phyloP scores from a whole-genome alignment of 306 rosid genomes.

The Inga oerstediana region DNA sequence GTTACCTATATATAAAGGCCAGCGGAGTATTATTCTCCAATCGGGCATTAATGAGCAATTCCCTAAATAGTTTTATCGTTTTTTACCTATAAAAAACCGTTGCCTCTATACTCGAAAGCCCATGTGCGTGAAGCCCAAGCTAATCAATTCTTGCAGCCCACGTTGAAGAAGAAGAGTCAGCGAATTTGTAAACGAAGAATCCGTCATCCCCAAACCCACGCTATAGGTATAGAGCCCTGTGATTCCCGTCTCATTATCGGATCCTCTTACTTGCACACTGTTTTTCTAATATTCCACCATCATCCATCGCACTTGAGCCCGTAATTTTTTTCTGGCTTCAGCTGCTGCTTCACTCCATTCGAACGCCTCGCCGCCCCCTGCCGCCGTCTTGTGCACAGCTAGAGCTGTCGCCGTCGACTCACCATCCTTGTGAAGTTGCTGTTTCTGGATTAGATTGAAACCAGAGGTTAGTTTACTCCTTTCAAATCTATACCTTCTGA shows the following conservation, averaged over 20 bases:
- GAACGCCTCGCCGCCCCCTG: not conserved
- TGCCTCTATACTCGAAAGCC: not conserved
- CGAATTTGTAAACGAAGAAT: not conserved
- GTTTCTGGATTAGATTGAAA: not conserved
- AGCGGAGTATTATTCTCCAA: too few species aligned
- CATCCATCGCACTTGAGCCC: not conserved
- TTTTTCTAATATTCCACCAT: not conserved
- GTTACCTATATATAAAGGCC: too few species aligned
- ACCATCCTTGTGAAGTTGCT: not conserved
- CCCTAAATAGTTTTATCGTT: too few species aligned
- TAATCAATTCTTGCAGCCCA: constrained; percentile 3
- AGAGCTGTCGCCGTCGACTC: not conserved
- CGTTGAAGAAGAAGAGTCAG: not conserved
- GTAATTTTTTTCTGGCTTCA: not conserved
- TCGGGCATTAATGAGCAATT: too few species aligned
- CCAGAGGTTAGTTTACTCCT: constrained; percentile 4
- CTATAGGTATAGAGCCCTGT: not conserved
- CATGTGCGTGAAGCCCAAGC: constrained; percentile 31
- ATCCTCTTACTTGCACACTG: too few species aligned
- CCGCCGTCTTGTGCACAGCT: not conserved
- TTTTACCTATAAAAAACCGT: too few species aligned
- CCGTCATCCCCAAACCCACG: not conserved
- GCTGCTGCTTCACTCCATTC: too few species aligned
- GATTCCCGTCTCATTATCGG: not conserved
- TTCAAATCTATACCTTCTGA: not conserved